Conservation (phyloP, 768 basidiomycete species). For the Trametes meyenii region DNA sequence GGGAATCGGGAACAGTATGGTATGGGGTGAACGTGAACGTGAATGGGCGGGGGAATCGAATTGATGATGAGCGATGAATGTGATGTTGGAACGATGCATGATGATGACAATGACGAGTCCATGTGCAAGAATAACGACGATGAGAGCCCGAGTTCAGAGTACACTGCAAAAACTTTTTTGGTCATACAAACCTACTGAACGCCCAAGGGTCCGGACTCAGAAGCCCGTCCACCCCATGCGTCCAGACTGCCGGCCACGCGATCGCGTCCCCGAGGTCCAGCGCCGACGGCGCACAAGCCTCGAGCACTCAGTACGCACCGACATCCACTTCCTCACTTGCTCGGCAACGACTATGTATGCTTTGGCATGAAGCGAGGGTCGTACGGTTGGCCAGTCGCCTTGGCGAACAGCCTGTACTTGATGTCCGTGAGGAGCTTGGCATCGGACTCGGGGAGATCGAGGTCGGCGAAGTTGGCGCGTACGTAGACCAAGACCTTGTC, state of each 20-base stretch:
- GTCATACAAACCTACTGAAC: constrained; percentile 25
- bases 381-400: constrained; percentile 13
- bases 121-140: constrained; percentile 28
- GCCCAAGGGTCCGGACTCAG: background rate
- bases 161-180: constrained; percentile 23
- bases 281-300: background rate
- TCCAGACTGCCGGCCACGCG: background rate
- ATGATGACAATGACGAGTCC: constrained; percentile 31
- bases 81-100: constrained; percentile 31
- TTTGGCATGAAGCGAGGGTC: constrained; percentile 8
- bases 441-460: constrained; percentile 38
- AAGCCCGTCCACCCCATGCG: background rate
- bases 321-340: background rate
- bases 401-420: constrained; percentile 49
- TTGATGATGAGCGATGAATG: constrained; percentile 8
- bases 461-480: constrained; percentile 40
- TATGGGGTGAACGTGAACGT: constrained; percentile 17
- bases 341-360: background rate
- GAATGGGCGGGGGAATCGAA: constrained; percentile 6
- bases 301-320: background rate
- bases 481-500: constrained; percentile 57
- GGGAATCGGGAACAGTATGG: constrained; percentile 15
- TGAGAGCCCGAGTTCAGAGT: constrained; percentile 24
- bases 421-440: constrained; percentile 47
- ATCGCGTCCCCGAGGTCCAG: background rate